Evolutionary conservation across 495 filamentous ascomycete genomes (phyloP).

Genomic region (Rhizodiscina lignyota): DNA sequence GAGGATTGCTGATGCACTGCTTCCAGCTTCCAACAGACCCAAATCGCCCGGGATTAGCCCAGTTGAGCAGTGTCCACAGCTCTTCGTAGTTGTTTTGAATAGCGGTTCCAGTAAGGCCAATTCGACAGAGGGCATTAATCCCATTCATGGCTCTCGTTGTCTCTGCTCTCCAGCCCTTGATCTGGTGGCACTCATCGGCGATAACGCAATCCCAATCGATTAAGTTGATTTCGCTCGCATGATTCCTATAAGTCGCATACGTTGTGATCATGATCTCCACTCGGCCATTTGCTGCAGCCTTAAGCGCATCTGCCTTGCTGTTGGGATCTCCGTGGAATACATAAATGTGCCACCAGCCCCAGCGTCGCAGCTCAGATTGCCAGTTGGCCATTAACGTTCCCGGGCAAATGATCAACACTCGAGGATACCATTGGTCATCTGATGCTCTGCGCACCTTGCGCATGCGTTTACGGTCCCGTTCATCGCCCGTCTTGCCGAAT

Average conservation of each 20-base stretch:
- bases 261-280: slow-evolving; percentile 89
- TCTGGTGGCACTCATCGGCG: slow-evolving; percentile 87
- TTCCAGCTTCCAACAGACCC: slow-evolving; percentile 70
- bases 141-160: slow-evolving; percentile 80
- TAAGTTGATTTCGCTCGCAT: slow-evolving; percentile 60
- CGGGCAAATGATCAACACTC: slow-evolving; percentile 73
- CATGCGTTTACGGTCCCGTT: slow-evolving; percentile 80
- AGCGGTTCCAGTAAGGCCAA: slow-evolving; percentile 88
- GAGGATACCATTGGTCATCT: slow-evolving; percentile 61
- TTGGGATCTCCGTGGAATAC: slow-evolving; percentile 51
- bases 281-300: slow-evolving; percentile 57
- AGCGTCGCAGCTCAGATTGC: slow-evolving; percentile 66
- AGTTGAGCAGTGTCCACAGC: slow-evolving; percentile 90
- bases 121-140: slow-evolving; percentile 81
- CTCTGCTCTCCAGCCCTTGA: slow-evolving; percentile 65
- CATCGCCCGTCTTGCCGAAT: slow-evolving; percentile 89
- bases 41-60: slow-evolving; percentile 83
- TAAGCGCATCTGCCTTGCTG: slow-evolving; percentile 53
- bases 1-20: slow-evolving; percentile 53
- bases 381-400: slow-evolving; percentile 82
- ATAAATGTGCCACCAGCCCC: slow-evolving; percentile 93
- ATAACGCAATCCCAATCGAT: slow-evolving; percentile 94
- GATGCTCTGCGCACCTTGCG: slow-evolving; percentile 56
- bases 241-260: slow-evolving; percentile 69
- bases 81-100: slow-evolving; percentile 98